These are phyloP conservation scores for Penicillium macrosclerotiorum DNA, from an alignment of 495 filamentous ascomycete genomes.

Conservation along the genomic window DNA sequence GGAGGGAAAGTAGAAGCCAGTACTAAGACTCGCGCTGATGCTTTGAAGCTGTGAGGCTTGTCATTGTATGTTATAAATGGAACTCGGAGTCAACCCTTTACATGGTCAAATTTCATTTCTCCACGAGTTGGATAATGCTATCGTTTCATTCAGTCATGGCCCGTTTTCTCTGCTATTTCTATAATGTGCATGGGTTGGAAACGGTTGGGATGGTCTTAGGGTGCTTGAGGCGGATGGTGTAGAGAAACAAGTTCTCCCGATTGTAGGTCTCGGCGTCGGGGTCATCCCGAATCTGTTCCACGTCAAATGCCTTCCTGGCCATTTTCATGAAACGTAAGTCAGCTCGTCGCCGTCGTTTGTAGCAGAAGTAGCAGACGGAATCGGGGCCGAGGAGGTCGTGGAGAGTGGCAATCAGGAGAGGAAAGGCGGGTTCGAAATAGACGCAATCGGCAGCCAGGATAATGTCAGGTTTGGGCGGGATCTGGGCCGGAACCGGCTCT, in stretches of 20 bases:
- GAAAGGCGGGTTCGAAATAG: constrained; percentile 95
- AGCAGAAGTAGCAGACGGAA: constrained; percentile 87
- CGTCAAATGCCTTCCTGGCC: constrained; percentile 60
- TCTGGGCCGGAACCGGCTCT: constrained; percentile 30
- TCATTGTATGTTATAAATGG: constrained; percentile 7
- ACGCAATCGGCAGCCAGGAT: constrained; percentile 95
- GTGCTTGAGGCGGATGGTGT: constrained; percentile 52
- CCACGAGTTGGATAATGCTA: constrained; percentile 12
- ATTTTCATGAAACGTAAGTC: constrained; percentile 70
- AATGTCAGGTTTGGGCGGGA: constrained; percentile 59
- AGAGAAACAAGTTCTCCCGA: constrained; percentile 63
- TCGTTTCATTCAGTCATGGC: constrained; percentile 5
- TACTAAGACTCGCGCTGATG: constrained; percentile 29
- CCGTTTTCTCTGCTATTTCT: background rate
- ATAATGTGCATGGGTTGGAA: too few relatives aligned
- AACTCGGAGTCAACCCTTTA: background rate
- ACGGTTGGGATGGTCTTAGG: too few relatives aligned
- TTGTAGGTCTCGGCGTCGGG: constrained; percentile 55
- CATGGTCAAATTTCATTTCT: constrained; percentile 7
- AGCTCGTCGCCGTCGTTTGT: constrained; percentile 80
- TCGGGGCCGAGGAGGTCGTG: constrained; percentile 55
- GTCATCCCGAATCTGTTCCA: constrained; percentile 62
- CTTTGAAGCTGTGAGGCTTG: constrained; percentile 35
- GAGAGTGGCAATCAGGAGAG: constrained; percentile 78
- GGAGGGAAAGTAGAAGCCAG: constrained; percentile 59